Conservation (phyloP, 1,284 basidiomycete species). For the Austroboletus novae-zelandiae region DNA sequence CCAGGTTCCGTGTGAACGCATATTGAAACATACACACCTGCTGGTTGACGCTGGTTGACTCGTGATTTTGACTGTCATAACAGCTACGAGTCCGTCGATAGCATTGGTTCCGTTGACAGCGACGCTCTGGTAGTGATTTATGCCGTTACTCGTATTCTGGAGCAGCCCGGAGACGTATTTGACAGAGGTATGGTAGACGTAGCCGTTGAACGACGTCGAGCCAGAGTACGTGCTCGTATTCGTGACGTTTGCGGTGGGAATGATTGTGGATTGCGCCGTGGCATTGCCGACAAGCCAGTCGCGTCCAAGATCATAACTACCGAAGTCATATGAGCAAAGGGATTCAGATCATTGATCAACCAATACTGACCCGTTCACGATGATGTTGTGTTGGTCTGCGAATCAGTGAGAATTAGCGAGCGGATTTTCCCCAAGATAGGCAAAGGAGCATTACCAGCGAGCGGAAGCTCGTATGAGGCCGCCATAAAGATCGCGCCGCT, state of each 20-base stretch:
- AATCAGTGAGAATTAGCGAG: not conserved
- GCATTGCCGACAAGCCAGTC: constrained; percentile 85
- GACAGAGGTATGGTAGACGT: constrained; percentile 70
- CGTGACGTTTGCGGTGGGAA: constrained; percentile 49
- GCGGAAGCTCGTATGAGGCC: constrained; percentile 69
- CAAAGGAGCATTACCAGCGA: constrained; percentile 43
- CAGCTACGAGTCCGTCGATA: constrained; percentile 82
- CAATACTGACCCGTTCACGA: constrained; percentile 49
- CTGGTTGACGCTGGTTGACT: constrained; percentile 33
- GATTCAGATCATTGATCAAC: not conserved
- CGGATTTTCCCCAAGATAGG: not conserved
- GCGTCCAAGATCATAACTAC: constrained; percentile 59
- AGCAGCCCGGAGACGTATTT: constrained; percentile 69
- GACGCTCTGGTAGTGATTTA: constrained; percentile 78
- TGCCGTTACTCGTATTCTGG: constrained; percentile 62
- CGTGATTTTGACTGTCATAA: constrained; percentile 74
- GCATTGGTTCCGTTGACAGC: constrained; percentile 58
- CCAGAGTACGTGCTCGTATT: constrained; percentile 60
- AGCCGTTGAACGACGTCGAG: constrained; percentile 54
- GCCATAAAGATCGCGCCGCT: constrained; percentile 86
- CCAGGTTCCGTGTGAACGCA: not conserved
- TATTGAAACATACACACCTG: constrained; percentile 15
- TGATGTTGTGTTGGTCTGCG: constrained; percentile 51
- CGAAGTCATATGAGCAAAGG: constrained; percentile 1
- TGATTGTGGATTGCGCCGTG: constrained; percentile 49